Evolutionary conservation across 345 rosid genomes (phyloP).

Genomic region (Cardamine occulta): DNA sequence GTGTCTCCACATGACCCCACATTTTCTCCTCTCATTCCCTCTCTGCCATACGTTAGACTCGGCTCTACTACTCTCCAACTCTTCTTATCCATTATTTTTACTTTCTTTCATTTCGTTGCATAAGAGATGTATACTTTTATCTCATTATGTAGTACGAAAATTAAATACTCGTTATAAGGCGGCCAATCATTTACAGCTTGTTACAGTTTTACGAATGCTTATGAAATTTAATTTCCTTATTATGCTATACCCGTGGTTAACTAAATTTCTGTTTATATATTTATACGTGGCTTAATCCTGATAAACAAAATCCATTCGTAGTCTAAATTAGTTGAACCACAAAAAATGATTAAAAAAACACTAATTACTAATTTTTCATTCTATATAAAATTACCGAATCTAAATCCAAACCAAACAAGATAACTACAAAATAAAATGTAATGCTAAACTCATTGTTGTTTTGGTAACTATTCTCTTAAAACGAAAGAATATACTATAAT

Average conservation of each 20-base stretch:
- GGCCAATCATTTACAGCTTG: background rate
- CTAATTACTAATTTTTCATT: background rate
- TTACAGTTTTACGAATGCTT: background rate
- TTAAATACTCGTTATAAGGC: background rate
- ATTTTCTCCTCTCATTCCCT: constrained; percentile 18
- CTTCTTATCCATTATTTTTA: constrained; percentile 7
- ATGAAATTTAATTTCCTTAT: background rate
- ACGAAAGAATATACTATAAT: background rate
- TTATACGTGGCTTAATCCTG: background rate
- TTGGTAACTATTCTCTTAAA: background rate
- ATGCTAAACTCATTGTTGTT: background rate
- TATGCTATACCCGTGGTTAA: background rate
- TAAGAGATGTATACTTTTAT: background rate
- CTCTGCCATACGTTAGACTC: constrained; percentile 23
- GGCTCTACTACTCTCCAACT: constrained; percentile 11
- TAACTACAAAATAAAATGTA: background rate
- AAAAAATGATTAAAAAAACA: background rate
- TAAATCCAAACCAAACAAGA: background rate
- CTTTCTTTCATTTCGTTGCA: background rate
- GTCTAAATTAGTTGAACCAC: background rate
- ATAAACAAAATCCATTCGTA: background rate
- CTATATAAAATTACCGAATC: background rate
- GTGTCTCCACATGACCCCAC: constrained; percentile 42
- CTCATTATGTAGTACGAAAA: background rate
- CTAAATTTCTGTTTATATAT: background rate